Base-by-base conservation (phyloP, 306 rosid species). In the Quercus wislizeni region DNA sequence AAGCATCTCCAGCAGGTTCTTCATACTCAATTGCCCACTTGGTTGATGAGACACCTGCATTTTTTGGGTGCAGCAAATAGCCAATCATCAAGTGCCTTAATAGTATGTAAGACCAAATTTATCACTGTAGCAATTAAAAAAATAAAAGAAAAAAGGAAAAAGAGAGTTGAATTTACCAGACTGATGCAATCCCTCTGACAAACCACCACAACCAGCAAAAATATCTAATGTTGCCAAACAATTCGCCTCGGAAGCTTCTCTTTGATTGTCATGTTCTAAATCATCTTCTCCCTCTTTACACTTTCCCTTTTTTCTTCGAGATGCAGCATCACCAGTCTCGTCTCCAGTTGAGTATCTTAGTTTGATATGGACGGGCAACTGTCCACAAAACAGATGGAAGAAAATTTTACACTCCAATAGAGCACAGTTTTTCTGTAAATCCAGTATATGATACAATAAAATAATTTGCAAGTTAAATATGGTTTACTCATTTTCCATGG, bases 21-120 rank as follows among this genome's bases (percentile, higher is more conserved):
- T 95, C 99, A 58, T 95, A 95, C 85, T 95, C 98, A 27, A 95
- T 93, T 52, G 99, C 99, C 99, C 99, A 95, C 88, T 93, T 95
- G 56, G 99, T 93, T 46, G 65, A 64, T 67, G 97, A 77, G 78
- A 81, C 84, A 46, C 99, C 98, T 91, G 87, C 78, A 86, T 74
- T 74, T 76, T 80, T 58, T 58, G 63, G 46, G 73, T 80, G 74
- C 79, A 79, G 67, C 23, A 65, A 49, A 28, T 65, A 56, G 70
- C 7, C 13, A 21, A 55, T 71, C 65, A 79, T 30, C 69, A 51
- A 41, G 41, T 61, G 57, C 63, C 61, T 18, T 4, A 21, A 51
- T 12, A 76, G 67, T 23, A 75, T 1, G 78, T 35, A 61, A 15
- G 69, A 28, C 19, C 25, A 27, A 13, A n/a, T 30, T 71, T 51